phyloP scores from a whole-genome alignment of 306 rosid species.

The Herpetospermum pedunculosum region DNA sequence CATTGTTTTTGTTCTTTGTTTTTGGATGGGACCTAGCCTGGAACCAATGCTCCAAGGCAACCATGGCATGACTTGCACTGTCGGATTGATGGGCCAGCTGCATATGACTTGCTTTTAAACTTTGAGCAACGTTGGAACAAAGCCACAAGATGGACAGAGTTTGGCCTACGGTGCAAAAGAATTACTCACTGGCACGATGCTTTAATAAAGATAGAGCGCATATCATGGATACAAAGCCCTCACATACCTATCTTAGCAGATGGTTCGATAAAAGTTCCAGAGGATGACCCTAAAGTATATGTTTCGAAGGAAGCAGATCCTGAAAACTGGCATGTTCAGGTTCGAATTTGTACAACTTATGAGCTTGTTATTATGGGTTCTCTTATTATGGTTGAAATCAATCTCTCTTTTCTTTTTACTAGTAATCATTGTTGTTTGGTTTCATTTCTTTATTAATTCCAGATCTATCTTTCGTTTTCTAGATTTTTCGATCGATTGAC shows the following conservation, averaged over 20 bases:
- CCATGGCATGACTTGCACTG: conserved; percentile 99
- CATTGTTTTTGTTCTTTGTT: neutral
- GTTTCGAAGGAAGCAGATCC: conserved; percentile 50
- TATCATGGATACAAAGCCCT: conserved; percentile 95
- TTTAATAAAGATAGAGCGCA: conserved; percentile 62
- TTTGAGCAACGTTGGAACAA: conserved; percentile 93
- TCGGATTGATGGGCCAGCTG: conserved; percentile 93
- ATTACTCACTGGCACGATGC: conserved; percentile 67
- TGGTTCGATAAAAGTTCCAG: conserved; percentile 33
- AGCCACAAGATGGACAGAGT: conserved; percentile 71
- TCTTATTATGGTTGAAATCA: neutral
- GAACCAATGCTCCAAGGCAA: conserved; percentile 70
- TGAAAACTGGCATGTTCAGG: conserved; percentile 97
- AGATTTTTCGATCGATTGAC: conserved; percentile 94
- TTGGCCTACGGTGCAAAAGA: conserved; percentile 39
- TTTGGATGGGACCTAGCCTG: conserved; percentile 37
- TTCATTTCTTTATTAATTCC: conserved; percentile 14
- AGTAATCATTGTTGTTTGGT: conserved; percentile 4
- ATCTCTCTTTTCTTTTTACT: conserved; percentile 7
- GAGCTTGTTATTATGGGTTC: neutral
- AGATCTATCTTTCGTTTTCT: conserved; percentile 12
- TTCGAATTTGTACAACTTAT: conserved; percentile 20
- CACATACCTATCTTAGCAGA: conserved; percentile 6
- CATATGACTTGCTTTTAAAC: conserved; percentile 84
- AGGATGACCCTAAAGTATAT: conserved; percentile 42